Conservation (phyloP, 495 filamentous ascomycete genomes). For the Neurospora tetrasperma region DNA sequence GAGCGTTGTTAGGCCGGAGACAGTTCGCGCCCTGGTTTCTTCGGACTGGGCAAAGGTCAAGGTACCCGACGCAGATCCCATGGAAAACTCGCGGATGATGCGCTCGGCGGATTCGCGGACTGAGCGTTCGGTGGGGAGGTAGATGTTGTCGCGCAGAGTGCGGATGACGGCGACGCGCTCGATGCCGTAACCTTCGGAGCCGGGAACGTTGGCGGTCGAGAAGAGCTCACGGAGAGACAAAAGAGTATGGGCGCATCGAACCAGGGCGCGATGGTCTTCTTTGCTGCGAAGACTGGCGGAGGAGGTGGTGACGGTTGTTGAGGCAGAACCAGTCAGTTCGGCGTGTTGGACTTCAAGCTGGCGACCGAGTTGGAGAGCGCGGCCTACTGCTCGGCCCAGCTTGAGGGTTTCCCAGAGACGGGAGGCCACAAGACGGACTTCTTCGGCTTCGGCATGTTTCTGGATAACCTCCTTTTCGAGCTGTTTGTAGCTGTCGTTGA, state of each 20-base stretch:
- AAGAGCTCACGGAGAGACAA: slow-evolving; percentile 64
- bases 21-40: slow-evolving; percentile 60
- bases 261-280: slow-evolving; percentile 67
- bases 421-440: slow-evolving; percentile 60
- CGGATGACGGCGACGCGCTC: slow-evolving; percentile 58
- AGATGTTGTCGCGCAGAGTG: slow-evolving; percentile 54
- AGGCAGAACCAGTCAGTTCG: slow-evolving; percentile 31
- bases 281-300: slow-evolving; percentile 21
- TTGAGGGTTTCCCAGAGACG: slow-evolving; percentile 70
- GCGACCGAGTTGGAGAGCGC: slow-evolving; percentile 68
- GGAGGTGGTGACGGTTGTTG: slow-evolving; percentile 12
- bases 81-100: slow-evolving; percentile 70
- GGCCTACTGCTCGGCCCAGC: slow-evolving; percentile 61
- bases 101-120: slow-evolving; percentile 65
- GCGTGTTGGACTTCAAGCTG: slow-evolving; percentile 76
- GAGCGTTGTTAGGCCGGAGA: slow-evolving; percentile 65
- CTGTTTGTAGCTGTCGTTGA: slow-evolving; percentile 75
- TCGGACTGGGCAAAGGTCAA: slow-evolving; percentile 71
- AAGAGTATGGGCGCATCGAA: slow-evolving; percentile 68
- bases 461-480: slow-evolving; percentile 73
- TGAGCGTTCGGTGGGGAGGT: slow-evolving; percentile 58
- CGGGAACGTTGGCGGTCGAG: slow-evolving; percentile 44
- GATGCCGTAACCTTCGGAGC: slow-evolving; percentile 68
- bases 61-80: slow-evolving; percentile 48
- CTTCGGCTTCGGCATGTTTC: slow-evolving; percentile 70